Percentiles rank a stretch among this genome's conserved stretches.
phyloP scores from a whole-genome alignment of 1,284 basidiomycete species.

The Ganoderma resinaceum region DNA sequence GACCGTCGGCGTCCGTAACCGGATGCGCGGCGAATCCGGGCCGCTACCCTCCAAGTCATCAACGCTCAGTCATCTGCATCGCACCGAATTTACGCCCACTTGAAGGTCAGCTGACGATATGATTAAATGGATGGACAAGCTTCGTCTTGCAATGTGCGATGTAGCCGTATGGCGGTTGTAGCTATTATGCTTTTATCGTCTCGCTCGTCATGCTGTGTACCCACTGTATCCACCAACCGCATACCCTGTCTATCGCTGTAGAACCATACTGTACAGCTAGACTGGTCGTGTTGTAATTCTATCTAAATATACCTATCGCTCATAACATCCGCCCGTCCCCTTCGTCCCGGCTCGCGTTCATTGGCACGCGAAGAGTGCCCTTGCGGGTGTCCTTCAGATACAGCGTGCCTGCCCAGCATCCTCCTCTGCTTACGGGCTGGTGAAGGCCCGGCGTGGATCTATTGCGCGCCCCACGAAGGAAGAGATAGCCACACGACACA shows the following conservation, averaged over 20 bases:
- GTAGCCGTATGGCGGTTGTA: not conserved
- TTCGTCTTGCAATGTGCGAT: not conserved
- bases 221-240: not conserved
- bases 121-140: not conserved
- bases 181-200: not conserved
- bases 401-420: not conserved
- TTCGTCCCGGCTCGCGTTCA: not conserved
- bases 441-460: not conserved
- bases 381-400: not conserved
- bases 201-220: not conserved
- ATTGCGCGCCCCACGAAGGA: not conserved
- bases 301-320: not conserved
- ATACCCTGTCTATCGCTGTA: constrained; percentile 2
- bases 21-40: not conserved
- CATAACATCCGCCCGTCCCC: not conserved
- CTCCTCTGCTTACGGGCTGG: not conserved
- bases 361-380: not conserved
- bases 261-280: not conserved
- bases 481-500: not conserved
- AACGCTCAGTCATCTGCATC: constrained; percentile 7
- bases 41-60: constrained; percentile 14
- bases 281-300: not conserved
- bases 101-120: not conserved
- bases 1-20: not conserved
- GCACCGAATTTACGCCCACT: constrained; percentile 16